These are phyloP conservation scores for California macrophylla DNA, from an alignment of 441 rosid genomes.

Conservation along the genomic window DNA sequence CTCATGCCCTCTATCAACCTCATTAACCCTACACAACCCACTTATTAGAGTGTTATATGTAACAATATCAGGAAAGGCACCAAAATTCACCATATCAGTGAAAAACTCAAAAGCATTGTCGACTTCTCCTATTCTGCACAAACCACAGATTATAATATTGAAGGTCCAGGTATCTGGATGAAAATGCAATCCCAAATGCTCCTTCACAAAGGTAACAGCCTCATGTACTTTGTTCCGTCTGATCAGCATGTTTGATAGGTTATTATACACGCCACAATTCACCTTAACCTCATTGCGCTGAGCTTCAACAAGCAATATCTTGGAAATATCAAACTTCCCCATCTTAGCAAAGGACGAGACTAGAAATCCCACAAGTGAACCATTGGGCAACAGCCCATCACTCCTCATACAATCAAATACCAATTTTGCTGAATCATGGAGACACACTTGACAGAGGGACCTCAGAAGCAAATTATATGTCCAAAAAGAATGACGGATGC, in stretches of 20 bases:
- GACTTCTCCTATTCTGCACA: constrained; percentile 40
- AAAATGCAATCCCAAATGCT: constrained; percentile 32
- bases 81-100: constrained; percentile 41
- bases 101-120: constrained; percentile 42
- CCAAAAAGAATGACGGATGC: constrained; percentile 36
- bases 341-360: constrained; percentile 37
- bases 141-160: constrained; percentile 60
- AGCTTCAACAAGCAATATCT: constrained; percentile 42
- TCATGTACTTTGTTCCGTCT: constrained; percentile 36
- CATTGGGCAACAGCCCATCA: constrained; percentile 51
- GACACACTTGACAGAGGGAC: constrained; percentile 49
- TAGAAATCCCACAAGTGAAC: constrained; percentile 35
- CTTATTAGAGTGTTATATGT: constrained; percentile 62
- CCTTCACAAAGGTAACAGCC: constrained; percentile 43
- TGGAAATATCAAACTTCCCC: constrained; percentile 34
- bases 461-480: constrained; percentile 49
- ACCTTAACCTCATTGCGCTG: constrained; percentile 28
- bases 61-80: constrained; percentile 54
- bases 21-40: constrained; percentile 50
- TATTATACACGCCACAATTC: constrained; percentile 32
- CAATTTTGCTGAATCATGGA: constrained; percentile 36
- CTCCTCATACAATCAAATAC: constrained; percentile 51
- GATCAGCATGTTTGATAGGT: constrained; percentile 44
- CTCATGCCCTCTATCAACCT: constrained; percentile 39
- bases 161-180: constrained; percentile 54